phyloP scores from a whole-genome alignment of 2,329 filamentous ascomycete species.

The Sordariomycetes sp. region DNA sequence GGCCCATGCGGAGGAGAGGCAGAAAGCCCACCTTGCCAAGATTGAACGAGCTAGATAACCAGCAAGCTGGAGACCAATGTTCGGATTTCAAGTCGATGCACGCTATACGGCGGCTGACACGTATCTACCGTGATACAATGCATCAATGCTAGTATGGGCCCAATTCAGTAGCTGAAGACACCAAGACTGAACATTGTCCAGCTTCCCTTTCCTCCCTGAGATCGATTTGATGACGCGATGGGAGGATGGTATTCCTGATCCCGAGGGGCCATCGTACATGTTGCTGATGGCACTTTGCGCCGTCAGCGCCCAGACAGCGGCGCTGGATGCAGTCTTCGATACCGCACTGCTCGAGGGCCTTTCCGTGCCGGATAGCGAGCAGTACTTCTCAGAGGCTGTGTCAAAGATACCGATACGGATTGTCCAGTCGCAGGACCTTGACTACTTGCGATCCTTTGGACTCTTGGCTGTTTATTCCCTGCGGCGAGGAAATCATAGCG shows the following conservation, averaged over 20 bases:
- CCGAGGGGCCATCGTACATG: conserved; percentile 1
- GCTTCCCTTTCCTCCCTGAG: conserved; percentile 3
- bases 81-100: too few species aligned
- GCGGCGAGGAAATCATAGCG: conserved; percentile 1
- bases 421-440: conserved; percentile 1
- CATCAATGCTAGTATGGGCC: too few species aligned
- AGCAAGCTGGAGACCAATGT: too few species aligned
- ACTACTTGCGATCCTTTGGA: conserved; percentile 2
- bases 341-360: not conserved
- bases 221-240: conserved; percentile 2
- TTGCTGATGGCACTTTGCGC: conserved; percentile 3
- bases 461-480: conserved; percentile 2
- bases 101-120: too few species aligned
- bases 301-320: conserved; percentile 4
- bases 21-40: too few species aligned
- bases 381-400: conserved; percentile 2
- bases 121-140: too few species aligned
- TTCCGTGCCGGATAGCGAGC: not conserved
- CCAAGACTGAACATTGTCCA: not conserved
- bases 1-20: too few species aligned
- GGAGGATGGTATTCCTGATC: not conserved
- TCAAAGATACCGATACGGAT: not conserved
- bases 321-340: conserved; percentile 2
- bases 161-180: too few species aligned
- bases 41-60: too few species aligned